Percentiles rank a stretch among this genome's conserved stretches.
Conservation (phyloP, 331 rosid genomes). For the Quercus phellos region DNA sequence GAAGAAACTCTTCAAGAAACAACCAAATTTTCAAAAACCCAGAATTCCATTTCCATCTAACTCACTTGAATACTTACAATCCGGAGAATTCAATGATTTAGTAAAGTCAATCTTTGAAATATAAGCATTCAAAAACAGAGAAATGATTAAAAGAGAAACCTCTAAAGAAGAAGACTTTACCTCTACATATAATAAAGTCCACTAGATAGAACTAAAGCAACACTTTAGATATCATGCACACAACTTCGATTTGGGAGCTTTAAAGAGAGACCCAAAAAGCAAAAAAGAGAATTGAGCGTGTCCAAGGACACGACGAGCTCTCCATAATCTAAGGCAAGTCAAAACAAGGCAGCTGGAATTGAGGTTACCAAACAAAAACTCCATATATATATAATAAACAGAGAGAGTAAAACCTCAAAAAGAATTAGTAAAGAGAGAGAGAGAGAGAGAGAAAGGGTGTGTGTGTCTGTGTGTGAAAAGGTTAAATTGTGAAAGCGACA, state of each 20-base stretch:
- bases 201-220: neutral
- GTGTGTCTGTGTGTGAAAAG: neutral
- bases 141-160: neutral
- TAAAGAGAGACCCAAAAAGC: constrained; percentile 7
- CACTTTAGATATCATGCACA: neutral
- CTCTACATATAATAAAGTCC: constrained; percentile 8
- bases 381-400: neutral
- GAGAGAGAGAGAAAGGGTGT: neutral
- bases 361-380: constrained; percentile 40
- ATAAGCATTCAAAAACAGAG: neutral
- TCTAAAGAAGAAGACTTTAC: constrained; percentile 5
- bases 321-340: constrained; percentile 44
- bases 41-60: neutral
- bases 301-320: constrained; percentile 28
- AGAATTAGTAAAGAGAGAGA: neutral
- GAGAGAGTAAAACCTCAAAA: neutral
- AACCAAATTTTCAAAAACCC: neutral
- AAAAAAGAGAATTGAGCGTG: constrained; percentile 11
- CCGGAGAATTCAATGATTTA: neutral
- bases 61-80: neutral
- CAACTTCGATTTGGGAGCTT: neutral
- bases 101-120: neutral
- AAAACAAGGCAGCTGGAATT: constrained; percentile 46
- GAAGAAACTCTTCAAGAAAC: neutral
- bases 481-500: constrained; percentile 13